These are phyloP conservation scores for Trifolium subterraneum DNA, from an alignment of 306 rosid species.

Conservation along the genomic window DNA sequence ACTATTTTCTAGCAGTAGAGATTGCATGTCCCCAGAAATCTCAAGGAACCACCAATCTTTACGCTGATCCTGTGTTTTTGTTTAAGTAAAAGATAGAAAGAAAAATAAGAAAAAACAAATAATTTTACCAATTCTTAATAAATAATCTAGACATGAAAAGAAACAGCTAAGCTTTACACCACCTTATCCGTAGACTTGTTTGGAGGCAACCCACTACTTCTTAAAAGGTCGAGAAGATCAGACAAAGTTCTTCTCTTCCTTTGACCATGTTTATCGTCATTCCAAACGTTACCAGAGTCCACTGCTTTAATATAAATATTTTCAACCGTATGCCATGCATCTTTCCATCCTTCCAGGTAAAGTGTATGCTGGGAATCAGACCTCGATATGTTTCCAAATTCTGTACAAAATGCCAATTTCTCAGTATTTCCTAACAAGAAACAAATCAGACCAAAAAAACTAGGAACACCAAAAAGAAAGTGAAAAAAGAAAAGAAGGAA, in stretches of 20 bases:
- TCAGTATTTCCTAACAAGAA: not conserved
- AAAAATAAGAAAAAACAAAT: not conserved
- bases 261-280: slow-evolving; percentile 69
- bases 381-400: slow-evolving; percentile 41
- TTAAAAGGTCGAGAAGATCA: slow-evolving; percentile 74
- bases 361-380: slow-evolving; percentile 47
- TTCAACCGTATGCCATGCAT: slow-evolving; percentile 64
- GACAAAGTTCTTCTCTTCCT: slow-evolving; percentile 76
- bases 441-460: slow-evolving; percentile 4
- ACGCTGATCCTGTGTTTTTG: slow-evolving; percentile 56
- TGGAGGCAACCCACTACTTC: slow-evolving; percentile 74
- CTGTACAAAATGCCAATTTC: slow-evolving; percentile 43
- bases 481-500: not conserved
- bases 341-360: slow-evolving; percentile 64
- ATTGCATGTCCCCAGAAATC: slow-evolving; percentile 57
- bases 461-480: not conserved
- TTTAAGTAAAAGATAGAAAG: not conserved
- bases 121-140: not conserved
- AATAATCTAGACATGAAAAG: slow-evolving; percentile 27
- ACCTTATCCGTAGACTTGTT: slow-evolving; percentile 57
- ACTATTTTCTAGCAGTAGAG: slow-evolving; percentile 56
- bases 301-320: slow-evolving; percentile 53
- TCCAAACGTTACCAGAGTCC: slow-evolving; percentile 69
- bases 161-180: slow-evolving; percentile 51
- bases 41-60: slow-evolving; percentile 92